Conservation (phyloP, 352 stramenopile species). For the Phytopythium aichiense region DNA sequence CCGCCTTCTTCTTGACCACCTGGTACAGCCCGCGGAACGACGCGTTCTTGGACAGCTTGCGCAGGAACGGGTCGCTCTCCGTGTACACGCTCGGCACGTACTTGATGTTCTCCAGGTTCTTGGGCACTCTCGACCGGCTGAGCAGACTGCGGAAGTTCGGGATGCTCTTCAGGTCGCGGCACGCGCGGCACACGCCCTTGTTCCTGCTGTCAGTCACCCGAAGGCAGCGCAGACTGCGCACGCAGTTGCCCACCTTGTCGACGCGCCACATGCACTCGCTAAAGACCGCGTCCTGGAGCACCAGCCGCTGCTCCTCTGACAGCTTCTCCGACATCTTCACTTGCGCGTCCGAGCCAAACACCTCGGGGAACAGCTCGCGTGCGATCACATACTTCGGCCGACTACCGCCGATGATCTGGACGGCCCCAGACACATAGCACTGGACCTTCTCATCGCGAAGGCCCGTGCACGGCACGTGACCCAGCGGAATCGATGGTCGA, state of each 20-base stretch:
- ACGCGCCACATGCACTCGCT: conserved; percentile 80
- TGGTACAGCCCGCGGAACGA: conserved; percentile 67
- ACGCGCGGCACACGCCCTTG: conserved; percentile 59
- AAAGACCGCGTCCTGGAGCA: conserved; percentile 71
- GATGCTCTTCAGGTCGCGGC: conserved; percentile 54
- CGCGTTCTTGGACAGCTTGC: conserved; percentile 75
- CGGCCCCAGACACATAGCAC: conserved; percentile 52
- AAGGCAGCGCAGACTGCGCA: conserved; percentile 68
- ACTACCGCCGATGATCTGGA: conserved; percentile 72
- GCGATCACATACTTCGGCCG: conserved; percentile 79
- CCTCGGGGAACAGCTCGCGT: conserved; percentile 63
- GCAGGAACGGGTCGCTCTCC: conserved; percentile 72
- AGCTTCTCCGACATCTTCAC: conserved; percentile 67
- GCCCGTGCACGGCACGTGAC: conserved; percentile 51
- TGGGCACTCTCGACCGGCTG: conserved; percentile 60
- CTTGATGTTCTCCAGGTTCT: conserved; percentile 79
- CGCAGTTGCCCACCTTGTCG: conserved; percentile 65
- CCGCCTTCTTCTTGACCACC: conserved; percentile 36
- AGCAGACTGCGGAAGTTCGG: conserved; percentile 77
- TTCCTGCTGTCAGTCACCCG: conserved; percentile 31
- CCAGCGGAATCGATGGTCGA: background rate
- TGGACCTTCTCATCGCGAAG: conserved; percentile 63
- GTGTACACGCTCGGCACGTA: conserved; percentile 74
- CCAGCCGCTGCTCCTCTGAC: conserved; percentile 36
- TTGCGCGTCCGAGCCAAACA: conserved; percentile 50